Evolutionary conservation across 2,329 filamentous ascomycete genomes (phyloP), one percentile per base, ranked within the genome.

Genomic region (Diaporthe eres): DNA sequence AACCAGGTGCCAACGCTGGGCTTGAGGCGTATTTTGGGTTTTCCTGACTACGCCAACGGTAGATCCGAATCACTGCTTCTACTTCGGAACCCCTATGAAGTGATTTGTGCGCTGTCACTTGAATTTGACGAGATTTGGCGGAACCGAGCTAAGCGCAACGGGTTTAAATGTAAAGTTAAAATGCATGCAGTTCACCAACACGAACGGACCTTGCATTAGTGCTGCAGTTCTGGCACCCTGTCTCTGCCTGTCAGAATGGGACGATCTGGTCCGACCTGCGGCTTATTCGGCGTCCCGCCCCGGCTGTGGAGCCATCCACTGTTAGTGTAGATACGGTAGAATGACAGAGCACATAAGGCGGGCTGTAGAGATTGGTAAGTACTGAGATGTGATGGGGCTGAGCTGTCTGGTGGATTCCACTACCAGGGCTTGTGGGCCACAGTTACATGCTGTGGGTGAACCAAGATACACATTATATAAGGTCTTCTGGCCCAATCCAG

Each of bases 161-260:
- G 37, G 47, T 15, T 53, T 7, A 1, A 7, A 19, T 19, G 13
- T 15, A n/a, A 70, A 31, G 34, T 28, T 12, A 12, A 42, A 39
- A 22, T 42, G 65, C 34, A 31, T 39, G 65, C 15, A 19, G n/a
- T 53, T 42, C 10, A 15, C 19, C 34, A 70, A 70, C 65, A 70
- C 65, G 65, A 55, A 53, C 25, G n/a, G 49, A 19, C 15, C 65
- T 70, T 55, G 65, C 65, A 70, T 70, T 70, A 70, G 65, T 55
- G 47, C 49, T 42, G 34, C 12, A 28, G 9, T 42, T 34, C n/a
- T 28, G 17, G 15, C 31, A n/a, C 22, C 47, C 65, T 70, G 53
- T 55, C 25, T 55, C 25, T 9, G 6, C 25, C 25, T 55, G 65
- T 34, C 65, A 68, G 44, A 68, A 15, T 53, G 31, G 47, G n/a